Evolutionary conservation across 129 eudicot genomes (phyloP), one percentile per base, ranked within the genome.

Genomic region (Mikania micrantha): DNA sequence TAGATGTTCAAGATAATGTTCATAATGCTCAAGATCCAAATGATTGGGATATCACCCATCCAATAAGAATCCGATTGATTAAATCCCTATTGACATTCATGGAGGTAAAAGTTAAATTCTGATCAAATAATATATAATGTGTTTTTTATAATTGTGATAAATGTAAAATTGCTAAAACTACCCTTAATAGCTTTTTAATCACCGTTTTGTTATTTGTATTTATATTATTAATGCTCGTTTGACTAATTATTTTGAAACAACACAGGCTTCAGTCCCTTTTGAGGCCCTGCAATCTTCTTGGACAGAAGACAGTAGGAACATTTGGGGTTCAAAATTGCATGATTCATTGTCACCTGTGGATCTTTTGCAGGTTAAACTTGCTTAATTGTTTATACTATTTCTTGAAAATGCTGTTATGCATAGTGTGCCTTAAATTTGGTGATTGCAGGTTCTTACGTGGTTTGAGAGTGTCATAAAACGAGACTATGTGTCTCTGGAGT

Each of bases 201-300:
- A 54, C 8, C 60, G 13, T 12, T 54, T 24, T 4, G 19, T 24
- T 54, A 4, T 25, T 20, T 24, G 16, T 53, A 19, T 53, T 54
- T 25, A 11, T 25, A 54, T 54, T 5, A 11, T 5, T 27, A 19
- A 25, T 36, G 25, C 27, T 17, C 25, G 17, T 60, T 56, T 68
- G 22, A 22, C 19, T 27, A 1, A 25, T 63, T 59, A 31, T 62
- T 62, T 63, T 29, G 35, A 29, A 71, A 71, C 8, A 1, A 49
- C 21, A 40, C 81, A 93, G 99, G 99, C 75, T 75, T 83, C 83
- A 15, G 83, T 89, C 76, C 96, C 99, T 0, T 15, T 69, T 38
- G 95, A 88, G 62, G 95, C 88, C 44, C 64, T 93, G 66, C 86
- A 76, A 76, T 74, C 95, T 72, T 75, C 76, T 67, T 88, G 96